Conservation (phyloP, 257 asterid species). For the Asclepias syriaca region DNA sequence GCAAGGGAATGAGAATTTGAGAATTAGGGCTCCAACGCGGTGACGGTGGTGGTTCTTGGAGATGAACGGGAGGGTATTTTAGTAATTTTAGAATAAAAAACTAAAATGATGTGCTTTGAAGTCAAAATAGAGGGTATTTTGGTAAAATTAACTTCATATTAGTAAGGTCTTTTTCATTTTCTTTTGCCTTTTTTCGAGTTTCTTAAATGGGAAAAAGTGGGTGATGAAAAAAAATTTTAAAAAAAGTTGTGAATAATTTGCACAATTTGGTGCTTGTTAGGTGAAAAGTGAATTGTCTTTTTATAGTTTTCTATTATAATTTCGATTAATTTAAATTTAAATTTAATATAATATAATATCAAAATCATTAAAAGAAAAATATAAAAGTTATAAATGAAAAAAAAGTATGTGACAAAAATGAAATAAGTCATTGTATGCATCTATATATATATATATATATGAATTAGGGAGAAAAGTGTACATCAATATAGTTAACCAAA, state of each 20-base stretch:
- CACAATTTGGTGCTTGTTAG: background rate
- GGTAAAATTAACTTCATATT: background rate
- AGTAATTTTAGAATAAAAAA: conserved; percentile 3
- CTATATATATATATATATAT: background rate
- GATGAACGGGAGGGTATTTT: conserved; percentile 17
- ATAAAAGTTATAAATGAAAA: background rate
- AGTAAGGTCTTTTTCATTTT: too few species aligned
- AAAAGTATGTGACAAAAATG: background rate
- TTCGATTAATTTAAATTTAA: too few species aligned
- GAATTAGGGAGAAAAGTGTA: background rate
- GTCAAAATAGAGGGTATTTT: conserved; percentile 1
- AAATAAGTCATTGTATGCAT: background rate
- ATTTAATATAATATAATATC: too few species aligned
- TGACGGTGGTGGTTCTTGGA: conserved; percentile 35
- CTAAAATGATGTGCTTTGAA: background rate
- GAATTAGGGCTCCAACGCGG: conserved; percentile 17
- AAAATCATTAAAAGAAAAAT: too few species aligned
- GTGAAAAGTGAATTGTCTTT: background rate
- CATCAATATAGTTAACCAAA: background rate
- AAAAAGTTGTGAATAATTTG: background rate
- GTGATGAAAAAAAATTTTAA: too few species aligned
- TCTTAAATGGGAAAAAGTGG: too few species aligned
- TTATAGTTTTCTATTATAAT: too few species aligned
- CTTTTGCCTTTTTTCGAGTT: background rate
- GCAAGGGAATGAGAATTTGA: background rate